phyloP scores from a whole-genome alignment of 1,284 basidiomycete genomes.

The Stygiomarasmius scandens region DNA sequence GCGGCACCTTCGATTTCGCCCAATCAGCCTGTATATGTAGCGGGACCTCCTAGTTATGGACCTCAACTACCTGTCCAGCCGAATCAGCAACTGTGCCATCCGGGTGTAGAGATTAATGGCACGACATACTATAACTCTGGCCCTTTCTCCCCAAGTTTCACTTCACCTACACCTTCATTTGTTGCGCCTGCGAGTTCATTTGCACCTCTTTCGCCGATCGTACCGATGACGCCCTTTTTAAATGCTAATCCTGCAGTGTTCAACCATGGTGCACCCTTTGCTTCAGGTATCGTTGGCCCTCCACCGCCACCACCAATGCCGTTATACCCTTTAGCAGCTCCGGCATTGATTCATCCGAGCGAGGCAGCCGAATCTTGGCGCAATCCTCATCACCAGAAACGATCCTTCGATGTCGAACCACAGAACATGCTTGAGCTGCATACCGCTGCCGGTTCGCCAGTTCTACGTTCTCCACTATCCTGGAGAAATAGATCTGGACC shows the following conservation, averaged over 20 bases:
- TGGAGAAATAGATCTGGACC: neutral
- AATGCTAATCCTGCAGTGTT: neutral
- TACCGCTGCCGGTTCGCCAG: neutral
- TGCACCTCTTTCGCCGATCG: neutral
- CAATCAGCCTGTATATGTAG: neutral
- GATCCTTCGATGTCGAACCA: neutral
- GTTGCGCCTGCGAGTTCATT: neutral
- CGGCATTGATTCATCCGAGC: conserved; percentile 15
- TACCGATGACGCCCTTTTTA: neutral
- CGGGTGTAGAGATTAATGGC: conserved; percentile 29
- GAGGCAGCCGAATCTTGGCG: neutral
- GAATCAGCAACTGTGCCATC: neutral
- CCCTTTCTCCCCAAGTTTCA: neutral
- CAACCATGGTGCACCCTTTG: neutral
- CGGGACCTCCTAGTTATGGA: neutral
- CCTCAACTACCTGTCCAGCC: neutral
- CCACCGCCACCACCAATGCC: neutral
- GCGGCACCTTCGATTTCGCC: neutral
- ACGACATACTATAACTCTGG: conserved; percentile 34
- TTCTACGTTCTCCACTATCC: neutral
- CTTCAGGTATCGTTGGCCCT: neutral
- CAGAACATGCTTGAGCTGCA: neutral
- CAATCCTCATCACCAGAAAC: neutral
- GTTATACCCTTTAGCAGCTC: neutral
- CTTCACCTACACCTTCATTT: neutral